These are phyloP conservation scores for Chalciporus piperatus DNA, from an alignment of 768 basidiomycete genomes.

Conservation along the genomic window DNA sequence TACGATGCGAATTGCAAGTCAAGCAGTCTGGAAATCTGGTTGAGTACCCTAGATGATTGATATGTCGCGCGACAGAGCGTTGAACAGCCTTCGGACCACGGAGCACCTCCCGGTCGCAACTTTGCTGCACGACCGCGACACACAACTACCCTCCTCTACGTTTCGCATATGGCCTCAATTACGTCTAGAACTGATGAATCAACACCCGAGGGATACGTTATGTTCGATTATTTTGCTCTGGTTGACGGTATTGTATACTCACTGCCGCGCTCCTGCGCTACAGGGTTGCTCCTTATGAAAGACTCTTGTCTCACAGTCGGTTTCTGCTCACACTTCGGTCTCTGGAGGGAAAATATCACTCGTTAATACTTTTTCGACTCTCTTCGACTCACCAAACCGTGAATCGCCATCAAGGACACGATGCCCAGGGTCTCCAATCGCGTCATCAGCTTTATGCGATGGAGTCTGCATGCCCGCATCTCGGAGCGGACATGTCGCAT, in stretches of 20 bases:
- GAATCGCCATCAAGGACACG: slow-evolving; percentile 1
- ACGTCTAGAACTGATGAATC: not conserved
- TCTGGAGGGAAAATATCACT: slow-evolving; percentile 6
- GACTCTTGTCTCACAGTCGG: slow-evolving; percentile 4
- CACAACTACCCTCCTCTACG: too few relatives aligned
- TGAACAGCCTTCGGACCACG: too few relatives aligned
- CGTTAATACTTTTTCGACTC: slow-evolving; percentile 8
- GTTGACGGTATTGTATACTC: not conserved
- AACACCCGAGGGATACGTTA: not conserved
- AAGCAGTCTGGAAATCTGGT: too few relatives aligned
- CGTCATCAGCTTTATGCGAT: slow-evolving; percentile 62
- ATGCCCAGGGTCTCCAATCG: not conserved
- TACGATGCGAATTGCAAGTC: too few relatives aligned
- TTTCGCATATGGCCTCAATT: not conserved
- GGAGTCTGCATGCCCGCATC: slow-evolving; percentile 79
- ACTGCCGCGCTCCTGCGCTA: not conserved
- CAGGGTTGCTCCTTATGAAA: slow-evolving; percentile 3
- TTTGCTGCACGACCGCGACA: too few relatives aligned
- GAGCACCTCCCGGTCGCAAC: too few relatives aligned
- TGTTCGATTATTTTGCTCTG: not conserved
- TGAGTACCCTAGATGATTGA: too few relatives aligned
- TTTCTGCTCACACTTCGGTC: slow-evolving; percentile 9
- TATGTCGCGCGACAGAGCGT: too few relatives aligned
- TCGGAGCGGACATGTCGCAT: slow-evolving; percentile 77
- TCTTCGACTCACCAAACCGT: not conserved